Base-by-base conservation (phyloP, 768 basidiomycete species). In the Hygrophorus pudorinus region DNA sequence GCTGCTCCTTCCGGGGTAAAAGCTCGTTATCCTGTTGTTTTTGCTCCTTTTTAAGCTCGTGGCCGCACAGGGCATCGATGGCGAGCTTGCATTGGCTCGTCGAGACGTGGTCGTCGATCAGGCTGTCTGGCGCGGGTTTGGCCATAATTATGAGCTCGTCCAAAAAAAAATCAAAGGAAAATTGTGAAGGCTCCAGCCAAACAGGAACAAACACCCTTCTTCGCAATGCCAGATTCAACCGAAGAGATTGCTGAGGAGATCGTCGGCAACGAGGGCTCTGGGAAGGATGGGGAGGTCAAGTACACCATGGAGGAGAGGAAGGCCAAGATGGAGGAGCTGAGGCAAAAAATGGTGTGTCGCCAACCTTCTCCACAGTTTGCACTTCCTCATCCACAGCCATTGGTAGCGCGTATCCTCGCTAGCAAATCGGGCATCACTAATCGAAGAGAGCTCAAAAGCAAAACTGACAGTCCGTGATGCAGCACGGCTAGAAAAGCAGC, bases 401-500 rank as follows among this genome's bases (percentile, higher is more conserved):
- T 32, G 48, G 45, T 27, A 93, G 91, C 80, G 75, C 41, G 72
- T 76, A 24, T 87, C 90, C 1, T 68, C 85, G 1, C 78, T 72
- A 55, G 89, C 81, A 3, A 99, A 99, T 61, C 79, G 92, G 10
- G 75, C 77, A 28, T 85, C 91, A 1, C 68, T 98, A 12, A 70
- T 96, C 12, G 82, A 89, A 50, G 94, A 98, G 57, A 78, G 81
- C 29, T 76, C 86, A 14, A 85, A 76, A 57, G 69, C 78, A 5
- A 88, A 88, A 54, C 65, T 83, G 7, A 81, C 78, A 3, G 84
- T 77, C 0, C 78, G 87, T 18, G 93, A 98, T 48, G 65, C 81
- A 0, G 82, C 84, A 16, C 78, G 91, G 32, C 67, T 94, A 21
- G 94, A 98, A 51, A 79, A 82, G 55, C 89, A 96, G 58, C 81